These are phyloP conservation scores for Helminthosporium solani DNA, from an alignment of 2,329 filamentous ascomycete genomes.

Conservation along the genomic window DNA sequence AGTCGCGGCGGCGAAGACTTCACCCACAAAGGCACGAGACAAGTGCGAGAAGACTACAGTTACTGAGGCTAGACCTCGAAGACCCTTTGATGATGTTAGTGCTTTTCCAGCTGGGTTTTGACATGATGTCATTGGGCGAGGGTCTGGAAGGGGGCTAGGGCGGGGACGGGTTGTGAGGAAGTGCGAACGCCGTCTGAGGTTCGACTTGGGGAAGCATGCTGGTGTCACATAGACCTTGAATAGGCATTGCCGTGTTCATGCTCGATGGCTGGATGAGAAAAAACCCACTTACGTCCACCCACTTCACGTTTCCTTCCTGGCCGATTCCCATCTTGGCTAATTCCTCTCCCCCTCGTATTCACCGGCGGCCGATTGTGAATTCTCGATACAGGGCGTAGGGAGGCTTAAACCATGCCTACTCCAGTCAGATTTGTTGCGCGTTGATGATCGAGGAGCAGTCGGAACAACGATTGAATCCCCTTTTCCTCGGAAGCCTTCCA, in stretches of 20 bases:
- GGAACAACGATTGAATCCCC: too few relatives aligned
- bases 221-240: too few relatives aligned
- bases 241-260: not conserved
- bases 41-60: slow-evolving; percentile 10
- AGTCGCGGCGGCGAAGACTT: slow-evolving; percentile 8
- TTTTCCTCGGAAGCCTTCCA: too few relatives aligned
- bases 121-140: not conserved
- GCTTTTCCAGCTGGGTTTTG: not conserved
- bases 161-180: not conserved
- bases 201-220: not conserved
- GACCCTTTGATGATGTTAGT: slow-evolving; percentile 5
- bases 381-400: not conserved
- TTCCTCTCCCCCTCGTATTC: slow-evolving; percentile 2
- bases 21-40: slow-evolving; percentile 7
- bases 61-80: slow-evolving; percentile 10
- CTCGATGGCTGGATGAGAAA: not conserved
- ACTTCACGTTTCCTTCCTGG: slow-evolving; percentile 11
- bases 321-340: slow-evolving; percentile 9
- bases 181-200: not conserved
- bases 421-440: too few relatives aligned
- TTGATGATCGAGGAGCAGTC: too few relatives aligned
- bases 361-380: too few relatives aligned
- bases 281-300: slow-evolving; percentile 8
- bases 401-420: too few relatives aligned
- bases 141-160: not conserved